phyloP scores from a whole-genome alignment of 371 early-diverging fungal species.

The Lichtheimia hyalospora region DNA sequence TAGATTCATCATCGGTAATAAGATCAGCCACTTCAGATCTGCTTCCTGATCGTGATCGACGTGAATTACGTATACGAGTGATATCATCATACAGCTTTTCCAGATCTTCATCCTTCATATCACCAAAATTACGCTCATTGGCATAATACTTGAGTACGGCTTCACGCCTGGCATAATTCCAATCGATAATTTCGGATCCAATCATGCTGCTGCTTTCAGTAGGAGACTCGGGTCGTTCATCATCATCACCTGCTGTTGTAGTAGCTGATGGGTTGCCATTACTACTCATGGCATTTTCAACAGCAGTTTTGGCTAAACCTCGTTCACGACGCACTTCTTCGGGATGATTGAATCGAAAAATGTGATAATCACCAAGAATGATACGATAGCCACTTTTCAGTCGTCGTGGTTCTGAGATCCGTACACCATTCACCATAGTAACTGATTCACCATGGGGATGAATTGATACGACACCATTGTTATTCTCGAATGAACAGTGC shows the following conservation, averaged over 20 bases:
- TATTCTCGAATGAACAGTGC: constrained; percentile 81
- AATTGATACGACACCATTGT: constrained; percentile 62
- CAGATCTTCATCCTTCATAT: constrained; percentile 62
- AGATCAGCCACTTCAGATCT: not conserved
- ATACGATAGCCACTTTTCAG: constrained; percentile 80
- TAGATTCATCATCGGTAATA: constrained; percentile 13
- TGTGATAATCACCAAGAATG: constrained; percentile 79
- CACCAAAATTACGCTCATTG: constrained; percentile 47
- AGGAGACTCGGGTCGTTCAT: constrained; percentile 61
- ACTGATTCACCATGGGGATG: constrained; percentile 60
- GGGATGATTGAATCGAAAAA: constrained; percentile 88
- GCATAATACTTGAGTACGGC: constrained; percentile 58
- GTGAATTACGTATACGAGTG: constrained; percentile 50
- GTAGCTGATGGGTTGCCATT: not conserved
- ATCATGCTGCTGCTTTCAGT: constrained; percentile 25
- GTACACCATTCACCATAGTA: constrained; percentile 79
- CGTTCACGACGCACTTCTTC: constrained; percentile 78
- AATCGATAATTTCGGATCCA: constrained; percentile 65
- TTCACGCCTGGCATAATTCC: constrained; percentile 82
- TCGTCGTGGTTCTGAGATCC: constrained; percentile 58
- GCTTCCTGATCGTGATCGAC: constrained; percentile 54
- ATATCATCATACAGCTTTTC: constrained; percentile 62
- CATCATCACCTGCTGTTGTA: constrained; percentile 2
- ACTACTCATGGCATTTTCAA: constrained; percentile 10
- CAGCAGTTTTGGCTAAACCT: constrained; percentile 35